Evolutionary conservation across 192 early-diverging fungal genomes (phyloP), one percentile per base, ranked within the genome.

Genomic region (Martensiomyces pterosporus): DNA sequence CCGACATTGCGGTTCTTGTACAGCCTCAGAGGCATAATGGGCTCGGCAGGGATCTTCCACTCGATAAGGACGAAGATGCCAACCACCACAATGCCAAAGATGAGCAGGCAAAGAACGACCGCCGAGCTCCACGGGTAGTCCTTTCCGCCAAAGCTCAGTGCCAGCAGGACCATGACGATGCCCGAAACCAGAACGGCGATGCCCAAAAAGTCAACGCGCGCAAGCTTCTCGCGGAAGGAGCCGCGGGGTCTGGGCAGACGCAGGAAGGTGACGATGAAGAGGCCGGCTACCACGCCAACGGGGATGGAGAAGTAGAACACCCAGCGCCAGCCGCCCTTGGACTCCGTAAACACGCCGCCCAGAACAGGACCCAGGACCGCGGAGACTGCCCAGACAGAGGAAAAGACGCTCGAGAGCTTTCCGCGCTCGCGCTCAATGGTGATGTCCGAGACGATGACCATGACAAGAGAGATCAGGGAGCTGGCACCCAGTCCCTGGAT

Each of bases 71-170:
- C 81, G 43, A 87, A 75, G 4, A 83, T 9, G 10, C 40, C 71
- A 9, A 88, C 47, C 0, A 85, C 33, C 2, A 79, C 22, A 13
- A 60, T 41, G 12, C 76, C 64, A 12, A 82, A 55, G 9, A 79
- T 49, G 18, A 87, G 64, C 22, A 82, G 59, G 0, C 47, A 62
- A 47, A 92, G 77, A 3, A 86, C 78, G 14, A 71, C 49, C 2
- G 87, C 57, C 23, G 72, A 74, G 15, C 58, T 56, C 92, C 90
- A 94, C 5, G 75, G 59, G 74, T 87, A 87, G 9, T 66, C 57
- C 36, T 58, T 58, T 14, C 92, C 92, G 41, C 90, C 92, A 59
- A 80, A 81, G 26, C 78, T 81, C 33, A 88, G 67, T 0, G 89
- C 88, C 18, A 88, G 55, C 10, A 92, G 64, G 27, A 92, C 48